phyloP scores from a whole-genome alignment of 2,329 filamentous ascomycete genomes.

The Ceratocystis alfenasii region DNA sequence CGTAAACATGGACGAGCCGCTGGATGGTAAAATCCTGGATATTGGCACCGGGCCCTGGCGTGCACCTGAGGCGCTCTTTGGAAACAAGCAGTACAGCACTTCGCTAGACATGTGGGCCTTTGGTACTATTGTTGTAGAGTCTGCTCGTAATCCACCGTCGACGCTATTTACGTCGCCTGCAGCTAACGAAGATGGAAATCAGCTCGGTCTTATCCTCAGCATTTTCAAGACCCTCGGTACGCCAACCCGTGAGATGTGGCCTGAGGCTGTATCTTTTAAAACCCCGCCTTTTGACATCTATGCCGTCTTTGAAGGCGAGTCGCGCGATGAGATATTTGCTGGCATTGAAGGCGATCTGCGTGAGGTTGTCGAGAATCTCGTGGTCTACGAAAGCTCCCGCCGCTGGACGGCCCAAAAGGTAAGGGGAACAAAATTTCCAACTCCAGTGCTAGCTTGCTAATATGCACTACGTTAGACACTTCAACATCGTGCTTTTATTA shows the following conservation, averaged over 20 bases:
- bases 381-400: conserved; percentile 56
- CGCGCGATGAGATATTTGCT: conserved; percentile 61
- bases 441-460: background rate
- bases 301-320: conserved; percentile 52
- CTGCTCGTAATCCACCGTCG: conserved; percentile 39
- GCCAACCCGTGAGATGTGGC: conserved; percentile 69
- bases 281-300: conserved; percentile 87
- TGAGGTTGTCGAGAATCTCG: conserved; percentile 53
- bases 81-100: conserved; percentile 57
- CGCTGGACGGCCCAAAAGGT: conserved; percentile 52
- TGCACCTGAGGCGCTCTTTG: conserved; percentile 82
- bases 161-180: conserved; percentile 71
- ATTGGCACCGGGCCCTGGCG: conserved; percentile 89
- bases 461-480: background rate
- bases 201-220: conserved; percentile 78
- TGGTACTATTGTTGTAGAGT: conserved; percentile 76
- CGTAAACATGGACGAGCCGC: conserved; percentile 49
- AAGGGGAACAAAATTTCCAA: background rate
- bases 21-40: conserved; percentile 68
- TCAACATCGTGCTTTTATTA: background rate
- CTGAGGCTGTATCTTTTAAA: conserved; percentile 55
- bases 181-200: conserved; percentile 68
- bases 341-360: conserved; percentile 45
- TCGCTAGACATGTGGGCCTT: conserved; percentile 81
- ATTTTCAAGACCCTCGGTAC: conserved; percentile 89